Evolutionary conservation across 352 stramenopile species (phyloP), one percentile per base, ranked within the genome.

Genomic region (Globisporangium abappressorium): DNA sequence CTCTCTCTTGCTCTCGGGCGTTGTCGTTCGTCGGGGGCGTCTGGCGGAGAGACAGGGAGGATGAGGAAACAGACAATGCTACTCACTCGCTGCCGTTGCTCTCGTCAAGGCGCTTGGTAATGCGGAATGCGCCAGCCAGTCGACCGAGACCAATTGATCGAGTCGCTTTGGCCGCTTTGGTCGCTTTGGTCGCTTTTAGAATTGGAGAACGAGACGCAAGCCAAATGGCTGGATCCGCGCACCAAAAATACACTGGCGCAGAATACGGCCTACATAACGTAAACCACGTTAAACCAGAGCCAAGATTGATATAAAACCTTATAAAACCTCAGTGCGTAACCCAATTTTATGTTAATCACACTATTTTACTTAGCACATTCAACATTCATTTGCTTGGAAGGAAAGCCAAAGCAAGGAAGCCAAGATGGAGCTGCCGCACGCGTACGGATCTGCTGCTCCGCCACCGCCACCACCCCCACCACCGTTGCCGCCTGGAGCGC

Each of bases 391-490:
- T 20, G 38, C 38, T 46, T 46, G n/a, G 8, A 56, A 57, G 24
- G 36, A 20, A 3, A 59, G 26, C 54, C 53, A n/a, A 34, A 8
- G 11, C 34, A 41, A 28, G 22, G 7, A 53, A 20, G 41, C 24
- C 38, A 61, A 36, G 33, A 62, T 62, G 34, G n/a, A 66, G 59
- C 47, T 28, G 54, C 60, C 51, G 47, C 59, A 49, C 18, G 14
- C 54, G 8, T 26, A 43, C 9, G 54, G 26, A 36, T 20, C 51
- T 34, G 51, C 53, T n/a, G n/a, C 14, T 22, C 53, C 51, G 36
- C 62, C 55, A 20, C 69, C 71, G n/a, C 65, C 70, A 9, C 57
- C 66, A 14, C n/a, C n/a, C n/a, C 74, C 71, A 2, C 74, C 75
- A 2, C 67, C 67, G 1, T 34, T 63, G 3, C 57, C 70, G 5